A percentile compares a stretch with the other conserved stretches of the same genome.
phyloP scores from a whole-genome alignment of 2,329 filamentous ascomycete genomes.

The Neofusicoccum kwambonambiense region DNA sequence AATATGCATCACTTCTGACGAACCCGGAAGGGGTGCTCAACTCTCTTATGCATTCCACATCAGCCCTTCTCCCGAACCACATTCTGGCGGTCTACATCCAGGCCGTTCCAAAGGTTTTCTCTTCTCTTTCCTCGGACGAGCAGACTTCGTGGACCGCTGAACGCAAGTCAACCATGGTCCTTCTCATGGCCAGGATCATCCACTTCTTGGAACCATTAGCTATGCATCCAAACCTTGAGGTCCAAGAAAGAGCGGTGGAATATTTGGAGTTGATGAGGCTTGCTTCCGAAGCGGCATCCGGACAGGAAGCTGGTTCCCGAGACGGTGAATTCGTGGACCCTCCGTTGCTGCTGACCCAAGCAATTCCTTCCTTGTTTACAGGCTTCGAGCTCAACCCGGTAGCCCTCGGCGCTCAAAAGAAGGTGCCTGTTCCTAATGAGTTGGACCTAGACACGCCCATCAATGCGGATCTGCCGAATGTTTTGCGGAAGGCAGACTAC shows the following conservation, averaged over 20 bases:
- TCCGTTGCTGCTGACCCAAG: slow-evolving; percentile 83
- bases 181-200: slow-evolving; percentile 78
- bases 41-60: slow-evolving; percentile 68
- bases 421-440: slow-evolving; percentile 75
- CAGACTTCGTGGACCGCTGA: slow-evolving; percentile 67
- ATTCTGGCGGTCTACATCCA: slow-evolving; percentile 80
- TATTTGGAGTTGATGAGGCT: slow-evolving; percentile 87
- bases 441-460: slow-evolving; percentile 81
- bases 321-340: slow-evolving; percentile 70
- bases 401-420: slow-evolving; percentile 74
- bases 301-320: slow-evolving; percentile 57
- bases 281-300: slow-evolving; percentile 75
- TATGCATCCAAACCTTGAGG: slow-evolving; percentile 82
- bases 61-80: slow-evolving; percentile 57
- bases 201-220: slow-evolving; percentile 77
- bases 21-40: slow-evolving; percentile 71
- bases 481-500: slow-evolving; percentile 58
- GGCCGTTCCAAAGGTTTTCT: slow-evolving; percentile 81
- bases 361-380: slow-evolving; percentile 81
- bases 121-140: slow-evolving; percentile 66
- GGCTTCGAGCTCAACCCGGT: slow-evolving; percentile 92
- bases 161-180: slow-evolving; percentile 69
- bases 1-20: slow-evolving; percentile 73
- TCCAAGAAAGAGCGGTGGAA: slow-evolving; percentile 91
- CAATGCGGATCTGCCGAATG: slow-evolving; percentile 66